phyloP scores from a whole-genome alignment of 75 land plant species.

The Adiantum capillusveneris region DNA sequence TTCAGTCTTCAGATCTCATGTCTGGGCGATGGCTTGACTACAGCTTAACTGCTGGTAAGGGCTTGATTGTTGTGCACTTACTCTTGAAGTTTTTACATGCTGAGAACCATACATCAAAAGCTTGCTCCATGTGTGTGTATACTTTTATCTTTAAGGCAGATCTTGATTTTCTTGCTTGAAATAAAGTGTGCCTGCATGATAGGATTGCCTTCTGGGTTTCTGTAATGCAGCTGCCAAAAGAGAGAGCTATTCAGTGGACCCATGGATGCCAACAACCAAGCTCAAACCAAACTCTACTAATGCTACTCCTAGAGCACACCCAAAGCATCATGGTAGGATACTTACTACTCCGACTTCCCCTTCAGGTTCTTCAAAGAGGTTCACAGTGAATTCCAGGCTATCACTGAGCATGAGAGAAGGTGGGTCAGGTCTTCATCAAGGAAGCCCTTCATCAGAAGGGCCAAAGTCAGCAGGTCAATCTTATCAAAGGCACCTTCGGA shows the following conservation, averaged over 20 bases:
- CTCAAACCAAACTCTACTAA: not conserved
- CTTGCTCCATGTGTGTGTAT: too few species aligned
- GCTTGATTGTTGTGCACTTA: too few species aligned
- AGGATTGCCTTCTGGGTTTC: too few species aligned
- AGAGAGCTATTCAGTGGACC: not conserved
- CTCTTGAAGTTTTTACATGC: too few species aligned
- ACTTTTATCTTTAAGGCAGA: too few species aligned
- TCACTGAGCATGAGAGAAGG: constrained; percentile 8
- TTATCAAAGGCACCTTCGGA: too few species aligned
- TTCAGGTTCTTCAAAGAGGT: not conserved
- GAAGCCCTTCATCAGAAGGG: not conserved
- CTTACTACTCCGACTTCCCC: not conserved
- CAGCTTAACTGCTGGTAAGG: constrained; percentile 1
- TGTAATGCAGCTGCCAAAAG: constrained; percentile 5
- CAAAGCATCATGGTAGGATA: not conserved
- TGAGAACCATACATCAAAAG: too few species aligned
- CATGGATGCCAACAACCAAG: constrained; percentile 3
- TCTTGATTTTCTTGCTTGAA: too few species aligned
- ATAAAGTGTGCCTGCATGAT: too few species aligned
- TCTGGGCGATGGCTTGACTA: too few species aligned
- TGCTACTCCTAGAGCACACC: not conserved
- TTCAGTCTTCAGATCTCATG: too few species aligned
- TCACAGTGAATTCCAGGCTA: not conserved
- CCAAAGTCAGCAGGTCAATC: not conserved
- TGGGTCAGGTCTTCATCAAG: not conserved